Base-by-base conservation (phyloP, 768 basidiomycete genomes). In the Suillus americanus region DNA sequence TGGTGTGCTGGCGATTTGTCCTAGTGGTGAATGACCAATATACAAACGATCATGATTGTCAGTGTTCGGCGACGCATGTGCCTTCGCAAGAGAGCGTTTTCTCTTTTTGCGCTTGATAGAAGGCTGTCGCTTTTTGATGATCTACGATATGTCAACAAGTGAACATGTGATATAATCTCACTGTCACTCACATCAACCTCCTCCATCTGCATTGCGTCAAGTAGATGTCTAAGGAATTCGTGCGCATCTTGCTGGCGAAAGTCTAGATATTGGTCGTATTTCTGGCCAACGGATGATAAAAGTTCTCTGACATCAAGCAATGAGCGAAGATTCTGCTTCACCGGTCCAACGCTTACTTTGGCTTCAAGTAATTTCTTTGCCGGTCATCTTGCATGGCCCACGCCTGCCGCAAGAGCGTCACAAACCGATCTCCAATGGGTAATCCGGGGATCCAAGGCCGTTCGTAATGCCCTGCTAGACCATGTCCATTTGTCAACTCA, bases 221-320 rank as follows among this genome's bases (percentile, higher is more conserved):
- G 80, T 65, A 98, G 80, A 67, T 95, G 95, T 40, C 93, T 84
- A 30, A 98, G 78, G 66, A 97, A 90, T 79, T 99, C 96, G 74
- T 97, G 96, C 28, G 95, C 94, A 72, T 99, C 96, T 75, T 97
- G 96, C 75, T 99, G 96, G 9, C 91, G 88, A 74, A 95, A 96
- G 72, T 96, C 95, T 53, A 92, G 86, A 71, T 97, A 99, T 71
- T 99, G 95, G 68, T 95, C 94, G 73, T 96, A 92, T 77, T 97
- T 97, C 69, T 82, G 80, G 3, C 94, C 91, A 18, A 97, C 79
- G 13, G 85, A 82, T 35, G 81, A 73, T 20, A 97, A 77, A 46
- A 97, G 71, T 8, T 83, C 81, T 70, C 91, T 92, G 69, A 3
- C 23, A 51, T 57, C 28, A 48, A 3, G 6, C 7, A 50, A 8